Conservation (phyloP, 2,329 filamentous ascomycete species). For the Ophiostoma piceae region DNA sequence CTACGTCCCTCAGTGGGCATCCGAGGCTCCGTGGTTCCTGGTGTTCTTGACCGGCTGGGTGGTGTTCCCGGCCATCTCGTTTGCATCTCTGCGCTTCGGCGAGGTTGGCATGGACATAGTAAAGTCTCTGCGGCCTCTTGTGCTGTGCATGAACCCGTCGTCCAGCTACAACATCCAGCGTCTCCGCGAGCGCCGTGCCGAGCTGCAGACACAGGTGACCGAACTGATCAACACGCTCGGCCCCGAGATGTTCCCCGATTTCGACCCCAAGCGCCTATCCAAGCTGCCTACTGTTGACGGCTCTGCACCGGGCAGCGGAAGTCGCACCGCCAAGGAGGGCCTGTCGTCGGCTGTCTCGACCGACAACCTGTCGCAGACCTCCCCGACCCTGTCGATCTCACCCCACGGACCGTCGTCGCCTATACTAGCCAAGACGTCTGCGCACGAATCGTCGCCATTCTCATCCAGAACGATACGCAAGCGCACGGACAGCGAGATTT, state of each 20-base stretch:
- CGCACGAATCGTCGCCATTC: conserved; percentile 6
- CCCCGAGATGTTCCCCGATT: conserved; percentile 96
- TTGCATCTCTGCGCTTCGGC: conserved; percentile 87
- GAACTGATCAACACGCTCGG: conserved; percentile 91
- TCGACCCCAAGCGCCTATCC: conserved; percentile 69
- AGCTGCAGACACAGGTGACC: conserved; percentile 76
- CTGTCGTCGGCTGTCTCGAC: conserved; percentile 24
- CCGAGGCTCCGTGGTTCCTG: conserved; percentile 58
- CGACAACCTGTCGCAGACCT: conserved; percentile 22
- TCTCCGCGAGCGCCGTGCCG: conserved; percentile 65
- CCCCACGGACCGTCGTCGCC: conserved; percentile 13
- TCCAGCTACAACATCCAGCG: conserved; percentile 79
- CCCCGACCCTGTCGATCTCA: conserved; percentile 6
- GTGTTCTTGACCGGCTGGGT: conserved; percentile 65
- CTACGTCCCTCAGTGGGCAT: conserved; percentile 68
- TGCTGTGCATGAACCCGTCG: conserved; percentile 77
- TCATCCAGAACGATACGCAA: conserved; percentile 23
- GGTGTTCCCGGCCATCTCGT: conserved; percentile 82
- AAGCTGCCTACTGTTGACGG: conserved; percentile 46
- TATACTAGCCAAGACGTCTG: background rate
- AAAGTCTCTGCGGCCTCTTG: conserved; percentile 84
- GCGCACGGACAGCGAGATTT: conserved; percentile 48
- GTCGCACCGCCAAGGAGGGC: background rate
- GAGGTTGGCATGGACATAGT: conserved; percentile 99
- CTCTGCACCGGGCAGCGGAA: conserved; percentile 27